Percentiles rank a stretch among this genome's conserved stretches.
Conservation (phyloP, 2,329 filamentous ascomycete species). For the Ophiostoma piceae region DNA sequence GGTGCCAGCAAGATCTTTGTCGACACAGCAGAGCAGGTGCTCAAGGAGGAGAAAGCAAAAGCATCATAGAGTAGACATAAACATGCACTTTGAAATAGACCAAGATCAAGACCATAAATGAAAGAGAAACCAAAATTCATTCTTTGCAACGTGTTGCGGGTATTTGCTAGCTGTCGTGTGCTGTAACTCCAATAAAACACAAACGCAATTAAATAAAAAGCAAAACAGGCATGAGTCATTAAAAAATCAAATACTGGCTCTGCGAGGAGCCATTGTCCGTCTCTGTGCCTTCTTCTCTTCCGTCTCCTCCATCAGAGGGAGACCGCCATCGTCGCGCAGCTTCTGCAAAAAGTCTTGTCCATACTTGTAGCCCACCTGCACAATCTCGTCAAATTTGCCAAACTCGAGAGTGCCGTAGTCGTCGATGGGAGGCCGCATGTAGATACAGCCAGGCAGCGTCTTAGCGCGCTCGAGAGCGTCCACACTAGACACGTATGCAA, state of each 20-base stretch:
- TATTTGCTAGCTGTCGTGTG: conserved; percentile 6
- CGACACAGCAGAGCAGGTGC: conserved; percentile 53
- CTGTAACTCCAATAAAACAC: neutral
- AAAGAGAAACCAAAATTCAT: neutral
- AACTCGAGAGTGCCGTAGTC: conserved; percentile 92
- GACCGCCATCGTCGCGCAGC: conserved; percentile 69
- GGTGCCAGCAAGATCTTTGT: conserved; percentile 71
- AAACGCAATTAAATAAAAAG: neutral
- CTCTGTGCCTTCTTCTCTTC: conserved; percentile 72
- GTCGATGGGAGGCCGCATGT: conserved; percentile 94
- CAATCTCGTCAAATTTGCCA: conserved; percentile 96
- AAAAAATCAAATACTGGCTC: conserved; percentile 61
- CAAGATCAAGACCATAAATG: neutral
- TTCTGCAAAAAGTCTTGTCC: conserved; percentile 74
- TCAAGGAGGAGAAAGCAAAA: conserved; percentile 29
- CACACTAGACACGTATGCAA: conserved; percentile 92
- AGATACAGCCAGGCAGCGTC: conserved; percentile 81
- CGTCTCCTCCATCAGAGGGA: conserved; percentile 65
- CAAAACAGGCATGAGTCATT: neutral
- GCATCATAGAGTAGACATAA: neutral
- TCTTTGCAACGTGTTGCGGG: conserved; percentile 5
- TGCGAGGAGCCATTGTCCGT: conserved; percentile 71
- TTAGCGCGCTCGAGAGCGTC: conserved; percentile 94
- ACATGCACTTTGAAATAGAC: conserved; percentile 7
- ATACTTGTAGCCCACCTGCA: conserved; percentile 79